phyloP scores from a whole-genome alignment of 73 alveolate genomes.

The Paramecium octaurelia region DNA sequence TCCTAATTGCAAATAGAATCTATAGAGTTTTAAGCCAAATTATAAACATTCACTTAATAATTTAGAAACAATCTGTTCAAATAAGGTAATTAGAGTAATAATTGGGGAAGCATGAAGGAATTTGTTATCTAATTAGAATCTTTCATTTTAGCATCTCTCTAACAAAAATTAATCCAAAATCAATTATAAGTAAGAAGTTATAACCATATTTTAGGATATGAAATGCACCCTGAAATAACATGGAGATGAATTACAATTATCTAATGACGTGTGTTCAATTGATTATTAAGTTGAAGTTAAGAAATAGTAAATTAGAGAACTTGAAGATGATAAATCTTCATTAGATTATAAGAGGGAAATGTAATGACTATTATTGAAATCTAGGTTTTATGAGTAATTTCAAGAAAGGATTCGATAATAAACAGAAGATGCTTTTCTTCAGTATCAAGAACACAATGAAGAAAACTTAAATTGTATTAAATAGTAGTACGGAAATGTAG shows the following conservation, averaged over 20 bases:
- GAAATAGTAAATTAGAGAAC: constrained; percentile 20
- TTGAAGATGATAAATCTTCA: not conserved
- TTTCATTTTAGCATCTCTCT: not conserved
- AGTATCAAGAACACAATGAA: constrained; percentile 5
- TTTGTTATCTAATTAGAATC: constrained; percentile 5
- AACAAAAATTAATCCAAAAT: not conserved
- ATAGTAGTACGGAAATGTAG: not conserved
- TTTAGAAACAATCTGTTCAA: constrained; percentile 25
- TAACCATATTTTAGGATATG: not conserved
- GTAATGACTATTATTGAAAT: not conserved
- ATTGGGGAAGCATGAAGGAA: constrained; percentile 49
- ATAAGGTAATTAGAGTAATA: constrained; percentile 14
- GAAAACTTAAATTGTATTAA: not conserved
- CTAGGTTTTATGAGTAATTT: not conserved
- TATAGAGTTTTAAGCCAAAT: not conserved
- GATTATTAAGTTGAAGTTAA: constrained; percentile 43
- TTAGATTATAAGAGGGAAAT: not conserved
- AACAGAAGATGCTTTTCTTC: not conserved
- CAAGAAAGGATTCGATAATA: not conserved
- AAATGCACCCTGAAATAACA: not conserved
- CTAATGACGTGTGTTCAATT: constrained; percentile 8
- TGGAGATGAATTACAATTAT: constrained; percentile 9
- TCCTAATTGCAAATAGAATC: not conserved
- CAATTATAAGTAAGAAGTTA: not conserved
- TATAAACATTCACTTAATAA: not conserved